phyloP scores from a whole-genome alignment of 1,284 basidiomycete genomes.

The Cryptococcus deneoformans region DNA sequence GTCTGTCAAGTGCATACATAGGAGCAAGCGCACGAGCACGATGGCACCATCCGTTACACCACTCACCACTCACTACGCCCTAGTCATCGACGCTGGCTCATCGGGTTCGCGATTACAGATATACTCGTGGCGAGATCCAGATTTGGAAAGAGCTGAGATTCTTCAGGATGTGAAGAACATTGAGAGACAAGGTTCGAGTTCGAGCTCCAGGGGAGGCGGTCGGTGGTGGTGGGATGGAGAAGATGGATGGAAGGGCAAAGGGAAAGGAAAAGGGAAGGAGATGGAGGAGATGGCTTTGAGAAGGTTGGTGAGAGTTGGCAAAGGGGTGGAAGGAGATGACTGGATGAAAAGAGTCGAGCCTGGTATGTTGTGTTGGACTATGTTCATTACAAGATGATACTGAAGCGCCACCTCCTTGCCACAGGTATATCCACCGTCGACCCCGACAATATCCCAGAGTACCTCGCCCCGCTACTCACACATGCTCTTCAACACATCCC shows the following conservation, averaged over 20 bases:
- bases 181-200: neutral
- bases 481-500: constrained; percentile 84
- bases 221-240: constrained; percentile 38
- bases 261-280: constrained; percentile 33
- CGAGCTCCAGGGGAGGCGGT: constrained; percentile 1
- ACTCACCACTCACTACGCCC: constrained; percentile 77
- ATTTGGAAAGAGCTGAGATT: constrained; percentile 52
- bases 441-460: constrained; percentile 65
- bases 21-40: too few species aligned
- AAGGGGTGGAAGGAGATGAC: constrained; percentile 75
- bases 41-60: constrained; percentile 45
- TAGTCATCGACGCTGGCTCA: constrained; percentile 97
- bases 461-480: constrained; percentile 76
- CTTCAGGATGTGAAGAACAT: constrained; percentile 18
- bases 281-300: constrained; percentile 44
- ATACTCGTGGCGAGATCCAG: constrained; percentile 92
- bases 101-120: constrained; percentile 95
- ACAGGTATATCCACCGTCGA: constrained; percentile 82
- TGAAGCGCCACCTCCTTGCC: constrained; percentile 1
- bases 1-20: too few species aligned
- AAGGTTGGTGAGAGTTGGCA: constrained; percentile 79
- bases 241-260: constrained; percentile 32
- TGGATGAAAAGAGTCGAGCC: constrained; percentile 95
- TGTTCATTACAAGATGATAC: constrained; percentile 1
- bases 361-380: constrained; percentile 56